Conservation (phyloP, 78 protist genomes). For the Creolimax fragrantissima region DNA sequence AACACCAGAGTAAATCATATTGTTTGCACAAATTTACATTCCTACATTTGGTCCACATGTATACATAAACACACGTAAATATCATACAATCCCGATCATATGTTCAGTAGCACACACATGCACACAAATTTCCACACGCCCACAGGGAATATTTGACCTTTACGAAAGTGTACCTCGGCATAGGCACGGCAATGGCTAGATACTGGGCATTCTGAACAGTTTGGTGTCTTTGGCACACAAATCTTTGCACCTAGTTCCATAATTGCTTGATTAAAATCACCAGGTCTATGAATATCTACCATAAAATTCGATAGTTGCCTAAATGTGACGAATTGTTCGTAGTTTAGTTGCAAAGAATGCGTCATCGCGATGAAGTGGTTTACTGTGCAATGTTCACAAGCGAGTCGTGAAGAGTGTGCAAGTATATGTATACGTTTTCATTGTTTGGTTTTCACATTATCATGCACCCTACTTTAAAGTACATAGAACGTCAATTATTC, state of each 20-base stretch:
- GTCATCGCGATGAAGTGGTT: no score
- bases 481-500: no score
- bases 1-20: no score
- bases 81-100: not conserved
- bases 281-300: slow-evolving; percentile 39
- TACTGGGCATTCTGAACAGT: slow-evolving; percentile 56
- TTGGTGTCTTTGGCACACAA: slow-evolving; percentile 51
- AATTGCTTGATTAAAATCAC: slow-evolving; percentile 64
- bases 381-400: no score
- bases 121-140: not conserved
- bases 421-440: no score
- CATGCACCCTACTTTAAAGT: no score
- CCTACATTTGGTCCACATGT: not conserved
- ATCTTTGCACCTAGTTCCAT: slow-evolving; percentile 82
- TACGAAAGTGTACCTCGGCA: not conserved
- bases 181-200: not conserved
- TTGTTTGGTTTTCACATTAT: no score
- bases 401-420: no score
- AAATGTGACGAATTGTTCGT: not conserved
- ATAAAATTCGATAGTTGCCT: slow-evolving; percentile 33
- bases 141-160: not conserved
- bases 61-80: not conserved
- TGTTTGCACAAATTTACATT: no score
- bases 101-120: not conserved
- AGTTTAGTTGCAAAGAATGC: no score